A percentile compares a stretch with the other conserved stretches of the same genome.
These are phyloP conservation scores for Ogataea trehaloabstinens DNA, from an alignment of 805 yeast genomes.

Conservation along the genomic window DNA sequence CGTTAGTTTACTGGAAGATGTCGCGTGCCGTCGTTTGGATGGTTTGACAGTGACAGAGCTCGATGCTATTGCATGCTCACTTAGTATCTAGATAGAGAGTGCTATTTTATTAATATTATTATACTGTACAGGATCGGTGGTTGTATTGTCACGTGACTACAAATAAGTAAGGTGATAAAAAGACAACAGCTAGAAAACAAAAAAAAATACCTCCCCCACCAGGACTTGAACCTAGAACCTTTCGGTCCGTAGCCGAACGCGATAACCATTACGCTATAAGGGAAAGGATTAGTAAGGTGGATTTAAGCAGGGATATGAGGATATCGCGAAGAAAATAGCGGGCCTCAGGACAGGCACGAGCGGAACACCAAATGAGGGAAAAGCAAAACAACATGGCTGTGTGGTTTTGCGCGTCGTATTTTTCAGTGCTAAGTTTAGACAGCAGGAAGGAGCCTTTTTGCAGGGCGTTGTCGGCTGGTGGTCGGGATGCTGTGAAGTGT, in stretches of 20 bases:
- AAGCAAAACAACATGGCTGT: background rate
- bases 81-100: too few relatives aligned
- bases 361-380: background rate
- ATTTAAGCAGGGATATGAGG: background rate
- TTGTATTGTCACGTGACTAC: too few relatives aligned
- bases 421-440: background rate
- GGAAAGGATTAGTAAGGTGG: slow-evolving; percentile 12
- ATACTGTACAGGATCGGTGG: too few relatives aligned
- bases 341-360: background rate
- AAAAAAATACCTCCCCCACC: slow-evolving; percentile 37
- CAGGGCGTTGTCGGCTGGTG: too few relatives aligned
- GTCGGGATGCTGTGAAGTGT: too few relatives aligned
- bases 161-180: slow-evolving; percentile 19
- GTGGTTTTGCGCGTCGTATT: background rate
- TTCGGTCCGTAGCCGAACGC: slow-evolving; percentile 36
- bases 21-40: slow-evolving; percentile 17
- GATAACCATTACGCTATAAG: slow-evolving; percentile 33
- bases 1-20: slow-evolving; percentile 36
- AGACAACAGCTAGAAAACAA: slow-evolving; percentile 29
- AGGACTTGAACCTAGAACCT: slow-evolving; percentile 55
- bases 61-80: slow-evolving; percentile 10
- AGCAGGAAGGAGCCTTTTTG: background rate
- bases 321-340: background rate
- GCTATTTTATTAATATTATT: too few relatives aligned
- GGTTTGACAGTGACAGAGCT: slow-evolving; percentile 6